Percentiles rank a stretch among this genome's conserved stretches.
Conservation (phyloP, 495 filamentous ascomycete species). For the Xanthoparmelia taractica region DNA sequence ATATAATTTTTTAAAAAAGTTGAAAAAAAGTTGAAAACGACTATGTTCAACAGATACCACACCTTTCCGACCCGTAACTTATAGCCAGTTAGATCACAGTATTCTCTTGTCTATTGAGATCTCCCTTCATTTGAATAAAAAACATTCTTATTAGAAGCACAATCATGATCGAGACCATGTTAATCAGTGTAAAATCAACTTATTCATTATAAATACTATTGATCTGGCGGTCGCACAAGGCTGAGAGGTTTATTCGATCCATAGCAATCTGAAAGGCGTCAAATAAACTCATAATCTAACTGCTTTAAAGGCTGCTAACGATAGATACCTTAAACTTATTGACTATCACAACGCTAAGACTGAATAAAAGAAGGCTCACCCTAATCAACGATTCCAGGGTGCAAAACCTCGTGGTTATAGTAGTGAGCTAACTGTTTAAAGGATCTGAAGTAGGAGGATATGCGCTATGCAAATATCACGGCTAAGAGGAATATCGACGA, state of each 20-base stretch:
- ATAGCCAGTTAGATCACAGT: not conserved
- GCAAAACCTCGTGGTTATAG: not conserved
- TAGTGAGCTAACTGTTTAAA: not conserved
- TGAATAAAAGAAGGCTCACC: not conserved
- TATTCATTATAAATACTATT: not conserved
- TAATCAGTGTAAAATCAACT: not conserved
- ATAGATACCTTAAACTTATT: not conserved
- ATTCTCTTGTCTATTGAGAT: not conserved
- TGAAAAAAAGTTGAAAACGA: too few species aligned
- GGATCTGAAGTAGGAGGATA: not conserved
- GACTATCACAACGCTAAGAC: not conserved
- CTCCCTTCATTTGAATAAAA: not conserved
- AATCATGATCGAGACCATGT: not conserved
- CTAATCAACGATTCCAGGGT: not conserved
- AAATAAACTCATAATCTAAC: not conserved
- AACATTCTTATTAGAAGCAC: not conserved
- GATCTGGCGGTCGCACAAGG: not conserved
- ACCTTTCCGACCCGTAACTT: too few species aligned
- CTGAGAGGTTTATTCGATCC: not conserved
- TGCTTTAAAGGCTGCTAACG: not conserved
- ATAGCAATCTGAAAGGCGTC: not conserved
- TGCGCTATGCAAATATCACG: not conserved
- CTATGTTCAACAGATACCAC: too few species aligned
- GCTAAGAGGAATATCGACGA: not conserved
- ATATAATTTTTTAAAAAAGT: too few species aligned